These are phyloP conservation scores for Teunomyces tritomae DNA, from an alignment of 805 yeast genomes.

Conservation along the genomic window DNA sequence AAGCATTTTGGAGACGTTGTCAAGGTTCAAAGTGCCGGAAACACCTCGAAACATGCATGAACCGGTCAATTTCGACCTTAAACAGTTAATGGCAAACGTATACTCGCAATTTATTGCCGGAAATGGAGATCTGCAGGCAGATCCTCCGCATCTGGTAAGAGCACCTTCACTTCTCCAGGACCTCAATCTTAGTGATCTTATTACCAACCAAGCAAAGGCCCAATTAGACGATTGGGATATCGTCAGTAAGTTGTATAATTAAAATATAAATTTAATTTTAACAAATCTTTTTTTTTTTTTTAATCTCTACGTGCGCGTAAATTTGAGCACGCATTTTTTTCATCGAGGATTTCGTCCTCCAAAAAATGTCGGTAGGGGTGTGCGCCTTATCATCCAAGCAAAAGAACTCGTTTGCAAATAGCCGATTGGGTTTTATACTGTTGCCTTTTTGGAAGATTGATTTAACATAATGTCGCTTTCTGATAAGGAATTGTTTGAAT, in stretches of 20 bases:
- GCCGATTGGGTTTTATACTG: too few species aligned
- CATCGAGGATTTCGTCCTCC: constrained; percentile 1
- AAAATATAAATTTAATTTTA: constrained; percentile 11
- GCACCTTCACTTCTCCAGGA: constrained; percentile 22
- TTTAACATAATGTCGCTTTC: constrained; percentile 30
- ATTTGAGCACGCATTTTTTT: background rate
- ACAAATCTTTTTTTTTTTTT: too few species aligned
- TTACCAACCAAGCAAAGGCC: constrained; percentile 23
- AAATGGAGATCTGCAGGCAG: constrained; percentile 5
- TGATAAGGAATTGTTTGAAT: constrained; percentile 53
- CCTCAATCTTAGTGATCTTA: constrained; percentile 19
- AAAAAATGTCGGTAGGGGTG: background rate
- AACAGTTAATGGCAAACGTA: constrained; percentile 30
- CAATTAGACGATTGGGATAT: constrained; percentile 37
- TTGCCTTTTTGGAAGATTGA: background rate
- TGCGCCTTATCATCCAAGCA: background rate
- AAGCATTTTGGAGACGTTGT: constrained; percentile 15
- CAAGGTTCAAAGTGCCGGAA: constrained; percentile 14
- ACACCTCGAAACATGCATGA: constrained; percentile 5
- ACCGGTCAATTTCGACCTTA: constrained; percentile 15
- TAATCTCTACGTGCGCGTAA: too few species aligned
- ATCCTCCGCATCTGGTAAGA: constrained; percentile 4
- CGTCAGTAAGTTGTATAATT: constrained; percentile 23
- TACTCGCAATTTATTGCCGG: constrained; percentile 24
- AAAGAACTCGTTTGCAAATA: background rate